phyloP scores from a whole-genome alignment of 768 basidiomycete species.

The Kwoniella dendrophila region DNA sequence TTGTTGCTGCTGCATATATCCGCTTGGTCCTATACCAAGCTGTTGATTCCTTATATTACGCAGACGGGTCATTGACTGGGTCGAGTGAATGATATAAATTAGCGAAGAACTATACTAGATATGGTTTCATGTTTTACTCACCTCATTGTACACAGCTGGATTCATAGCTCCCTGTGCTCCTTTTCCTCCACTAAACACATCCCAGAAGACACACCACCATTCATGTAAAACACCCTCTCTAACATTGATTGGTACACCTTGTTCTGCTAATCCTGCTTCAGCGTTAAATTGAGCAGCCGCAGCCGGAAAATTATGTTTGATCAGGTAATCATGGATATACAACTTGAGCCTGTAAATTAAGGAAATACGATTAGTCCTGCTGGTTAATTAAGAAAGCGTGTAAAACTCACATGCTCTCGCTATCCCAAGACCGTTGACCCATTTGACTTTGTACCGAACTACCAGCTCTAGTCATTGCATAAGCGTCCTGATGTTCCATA shows the following conservation, averaged over 20 bases:
- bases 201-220: conserved; percentile 57
- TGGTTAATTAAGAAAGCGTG: not conserved
- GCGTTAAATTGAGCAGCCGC: conserved; percentile 50
- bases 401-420: conserved; percentile 39
- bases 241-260: conserved; percentile 55
- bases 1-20: conserved; percentile 22
- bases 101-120: not conserved
- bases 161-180: conserved; percentile 39
- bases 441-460: conserved; percentile 29
- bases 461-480: conserved; percentile 39
- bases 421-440: conserved; percentile 32
- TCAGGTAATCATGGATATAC: conserved; percentile 57
- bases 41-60: conserved; percentile 33
- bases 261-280: conserved; percentile 51
- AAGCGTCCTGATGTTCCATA: conserved; percentile 24
- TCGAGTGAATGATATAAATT: not conserved
- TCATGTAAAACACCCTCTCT: conserved; percentile 56
- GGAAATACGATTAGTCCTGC: not conserved
- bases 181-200: conserved; percentile 51
- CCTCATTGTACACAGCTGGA: conserved; percentile 48
- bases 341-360: conserved; percentile 50
- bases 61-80: conserved; percentile 49
- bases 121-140: conserved; percentile 22
- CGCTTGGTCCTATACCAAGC: conserved; percentile 22
- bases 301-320: conserved; percentile 52